Evolutionary conservation across 1,284 basidiomycete genomes (phyloP), one percentile per base, ranked within the genome.

Genomic region (Agaricales sp.): DNA sequence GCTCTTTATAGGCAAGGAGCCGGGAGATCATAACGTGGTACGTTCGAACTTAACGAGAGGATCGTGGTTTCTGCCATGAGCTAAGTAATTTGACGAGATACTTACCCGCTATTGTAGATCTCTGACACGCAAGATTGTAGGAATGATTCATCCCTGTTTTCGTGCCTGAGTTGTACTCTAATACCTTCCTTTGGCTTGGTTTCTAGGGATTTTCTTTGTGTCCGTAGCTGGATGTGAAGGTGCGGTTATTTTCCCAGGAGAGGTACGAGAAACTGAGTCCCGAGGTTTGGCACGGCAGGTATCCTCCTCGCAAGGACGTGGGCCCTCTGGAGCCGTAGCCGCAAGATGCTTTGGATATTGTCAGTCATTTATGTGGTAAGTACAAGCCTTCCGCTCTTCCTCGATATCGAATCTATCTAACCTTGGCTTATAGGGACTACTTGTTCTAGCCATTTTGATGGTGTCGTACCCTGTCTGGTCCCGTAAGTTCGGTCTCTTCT

Each of bases 101-200:
- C 14, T 30, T n/a, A n/a, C n/a, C 11, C 30, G 30, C 8, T n/a
- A 8, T 8, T 41, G 8, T 16, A 41, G 39, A 41, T 41, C 19
- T 41, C 39, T 41, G 39, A 41, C 8, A 16, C 18, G 39, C 39
- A 41, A 20, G 39, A 41, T 41, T 41, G 39, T 41, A 20, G 8
- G 39, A 41, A 41, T 20, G n/a, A 8, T 41, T 41, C 39, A 41
- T 41, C n/a, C n/a, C 6, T 41, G 39, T 20, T 41, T 41, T 41
- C 8, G 16, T 20, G n/a, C 18, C n/a, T n/a, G n/a, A n/a, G n/a
- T n/a, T n/a, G n/a, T n/a, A n/a, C n/a, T n/a, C n/a, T n/a, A n/a
- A n/a, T n/a, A n/a, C n/a, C n/a, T n/a, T n/a, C n/a, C n/a, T n/a
- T n/a, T n/a, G n/a, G n/a, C n/a, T n/a, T n/a, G n/a, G n/a, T n/a